These are phyloP conservation scores for Aspergillus cavernicola DNA, from an alignment of 495 filamentous ascomycete genomes.

Conservation along the genomic window DNA sequence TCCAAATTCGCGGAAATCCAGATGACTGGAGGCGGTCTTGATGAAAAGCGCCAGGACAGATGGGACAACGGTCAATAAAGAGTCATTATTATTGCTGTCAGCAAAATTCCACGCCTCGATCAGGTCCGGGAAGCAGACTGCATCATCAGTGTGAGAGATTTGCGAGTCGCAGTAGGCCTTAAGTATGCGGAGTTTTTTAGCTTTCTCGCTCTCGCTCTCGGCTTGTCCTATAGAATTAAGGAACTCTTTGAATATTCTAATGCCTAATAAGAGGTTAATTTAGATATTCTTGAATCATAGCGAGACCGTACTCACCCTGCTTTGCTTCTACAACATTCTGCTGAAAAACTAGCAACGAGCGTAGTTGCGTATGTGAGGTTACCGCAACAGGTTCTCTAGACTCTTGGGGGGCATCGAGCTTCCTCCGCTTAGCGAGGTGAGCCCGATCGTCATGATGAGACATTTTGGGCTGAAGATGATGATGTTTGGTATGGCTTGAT, in stretches of 20 bases:
- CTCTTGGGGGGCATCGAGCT: slow-evolving; percentile 28
- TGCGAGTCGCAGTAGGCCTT: slow-evolving; percentile 69
- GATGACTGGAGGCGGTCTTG: slow-evolving; percentile 61
- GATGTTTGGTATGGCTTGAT: neutral
- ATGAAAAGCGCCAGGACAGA: slow-evolving; percentile 74
- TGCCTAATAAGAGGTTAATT: slow-evolving; percentile 41
- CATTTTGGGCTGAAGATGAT: slow-evolving; percentile 18
- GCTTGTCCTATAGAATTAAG: slow-evolving; percentile 59
- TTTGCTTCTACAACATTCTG: slow-evolving; percentile 58
- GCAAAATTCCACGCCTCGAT: slow-evolving; percentile 78
- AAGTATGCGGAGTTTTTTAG: slow-evolving; percentile 57
- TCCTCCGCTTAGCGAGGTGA: slow-evolving; percentile 40
- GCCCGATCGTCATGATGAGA: slow-evolving; percentile 20
- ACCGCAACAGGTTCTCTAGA: slow-evolving; percentile 43
- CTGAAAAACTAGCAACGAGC: slow-evolving; percentile 60
- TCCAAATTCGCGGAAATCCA: slow-evolving; percentile 70
- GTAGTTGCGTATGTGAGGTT: slow-evolving; percentile 55
- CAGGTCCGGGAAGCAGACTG: slow-evolving; percentile 64
- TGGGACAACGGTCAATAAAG: slow-evolving; percentile 67
- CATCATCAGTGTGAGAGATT: slow-evolving; percentile 53
- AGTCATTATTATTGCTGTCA: slow-evolving; percentile 65
- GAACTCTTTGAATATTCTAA: slow-evolving; percentile 73
- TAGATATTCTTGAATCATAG: neutral
- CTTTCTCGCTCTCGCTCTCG: slow-evolving; percentile 45
- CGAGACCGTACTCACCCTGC: slow-evolving; percentile 51